Base-by-base conservation (phyloP, 2,329 filamentous ascomycete genomes). In the Penicillium janthinellum region DNA sequence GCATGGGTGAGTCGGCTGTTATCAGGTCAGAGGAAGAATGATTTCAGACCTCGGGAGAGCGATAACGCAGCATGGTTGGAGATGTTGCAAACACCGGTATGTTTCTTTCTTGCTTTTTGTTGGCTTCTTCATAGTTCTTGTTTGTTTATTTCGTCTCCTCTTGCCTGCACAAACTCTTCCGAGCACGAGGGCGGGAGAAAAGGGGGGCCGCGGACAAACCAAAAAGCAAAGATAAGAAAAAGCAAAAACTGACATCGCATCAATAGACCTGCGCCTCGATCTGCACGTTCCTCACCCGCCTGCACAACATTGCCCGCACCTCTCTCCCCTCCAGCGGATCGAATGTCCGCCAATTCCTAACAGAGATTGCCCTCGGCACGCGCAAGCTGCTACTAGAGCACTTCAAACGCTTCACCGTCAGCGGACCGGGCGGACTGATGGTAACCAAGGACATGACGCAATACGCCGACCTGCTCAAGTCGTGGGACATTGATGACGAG, bases 391-490 rank as follows among this genome's bases (percentile, higher is more conserved):
- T 99, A 4, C 88, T 99, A 63, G 91, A 95, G 63, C 95, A 99
- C 77, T 91, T 98, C 78, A 95, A 96, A 71, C 92, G 91, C 71
- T 99, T 96, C 79, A 87, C 89, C 61, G 92, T 99, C 66, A 96
- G 92, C 67, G 91, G 93, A 42, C 93, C 94, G 0, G 95, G 95
- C 62, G 95, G 92, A 2, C 85, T 99, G 49, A 95, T 97, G 86
- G 91, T 98, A 28, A 94, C 90, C 38, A 96, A 98, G 79, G 95
- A 99, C 73, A 93, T 98, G 75, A 91, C 92, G 38, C 92, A 92
- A 73, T 99, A 99, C 75, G 90, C 91, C 8, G 89, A 93, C 61
- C 86, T 96, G 11, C 83, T 99, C 65, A 88, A 91, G 63, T 88
- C 88, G 37, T 98, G 92, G 92, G 86, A 90, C 31, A 81, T 93